A percentile compares a stretch with the other conserved stretches of the same genome.
phyloP scores from a whole-genome alignment of 805 yeast genomes.

The Candida germanica region DNA sequence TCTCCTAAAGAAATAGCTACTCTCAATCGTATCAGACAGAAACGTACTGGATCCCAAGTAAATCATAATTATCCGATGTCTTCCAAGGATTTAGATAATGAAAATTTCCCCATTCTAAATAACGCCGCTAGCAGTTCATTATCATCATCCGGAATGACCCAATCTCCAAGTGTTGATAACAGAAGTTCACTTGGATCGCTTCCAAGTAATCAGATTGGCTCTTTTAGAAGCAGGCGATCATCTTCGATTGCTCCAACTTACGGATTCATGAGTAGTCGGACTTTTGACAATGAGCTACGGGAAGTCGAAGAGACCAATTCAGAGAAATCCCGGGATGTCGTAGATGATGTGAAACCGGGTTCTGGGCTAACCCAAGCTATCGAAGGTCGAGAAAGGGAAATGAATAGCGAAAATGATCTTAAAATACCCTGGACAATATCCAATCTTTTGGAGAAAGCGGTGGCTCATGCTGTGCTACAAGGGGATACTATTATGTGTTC shows the following conservation, averaged over 20 bases:
- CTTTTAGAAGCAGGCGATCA: constrained; percentile 17
- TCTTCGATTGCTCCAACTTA: constrained; percentile 19
- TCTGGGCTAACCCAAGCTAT: constrained; percentile 15
- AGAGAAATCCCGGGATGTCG: constrained; percentile 1
- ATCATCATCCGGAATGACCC: constrained; percentile 15
- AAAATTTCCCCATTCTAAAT: constrained; percentile 24
- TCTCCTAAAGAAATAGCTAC: constrained; percentile 11
- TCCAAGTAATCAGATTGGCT: constrained; percentile 10
- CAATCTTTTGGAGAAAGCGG: constrained; percentile 46
- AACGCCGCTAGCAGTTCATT: constrained; percentile 15
- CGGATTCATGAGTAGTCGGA: constrained; percentile 12
- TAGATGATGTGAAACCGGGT: constrained; percentile 1
- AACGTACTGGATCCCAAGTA: constrained; percentile 6
- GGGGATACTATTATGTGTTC: constrained; percentile 66
- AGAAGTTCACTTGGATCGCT: constrained; percentile 12
- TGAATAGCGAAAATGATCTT: constrained; percentile 9
- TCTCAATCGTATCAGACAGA: constrained; percentile 4
- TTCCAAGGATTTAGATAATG: constrained; percentile 32
- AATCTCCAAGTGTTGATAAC: constrained; percentile 8
- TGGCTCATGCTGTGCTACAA: constrained; percentile 53
- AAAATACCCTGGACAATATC: constrained; percentile 56
- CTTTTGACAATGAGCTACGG: constrained; percentile 10
- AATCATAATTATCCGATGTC: background rate
- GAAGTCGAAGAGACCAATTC: constrained; percentile 12
- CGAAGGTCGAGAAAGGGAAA: constrained; percentile 2